phyloP scores from a whole-genome alignment of 192 early-diverging fungal genomes.

The Coemansia sp. region DNA sequence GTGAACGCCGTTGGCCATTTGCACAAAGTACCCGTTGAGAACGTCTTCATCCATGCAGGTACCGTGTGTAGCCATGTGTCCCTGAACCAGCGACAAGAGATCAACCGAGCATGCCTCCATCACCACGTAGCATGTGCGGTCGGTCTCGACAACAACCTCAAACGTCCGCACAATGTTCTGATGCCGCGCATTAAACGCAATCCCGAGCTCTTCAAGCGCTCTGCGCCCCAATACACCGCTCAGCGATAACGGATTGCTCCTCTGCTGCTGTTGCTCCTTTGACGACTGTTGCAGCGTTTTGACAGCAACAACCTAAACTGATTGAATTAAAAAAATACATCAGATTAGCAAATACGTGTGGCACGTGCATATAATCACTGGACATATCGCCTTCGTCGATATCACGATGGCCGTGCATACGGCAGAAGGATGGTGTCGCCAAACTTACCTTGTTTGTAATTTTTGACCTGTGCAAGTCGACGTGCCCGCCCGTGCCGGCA shows the following conservation, averaged over 20 bases:
- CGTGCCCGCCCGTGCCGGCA: conserved; percentile 48
- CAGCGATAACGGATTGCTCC: no score
- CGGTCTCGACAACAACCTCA: conserved; percentile 64
- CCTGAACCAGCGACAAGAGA: conserved; percentile 72
- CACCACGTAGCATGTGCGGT: conserved; percentile 61
- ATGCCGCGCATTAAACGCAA: conserved; percentile 57
- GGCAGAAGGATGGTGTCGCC: neutral
- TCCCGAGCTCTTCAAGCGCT: conserved; percentile 40
- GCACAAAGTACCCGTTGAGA: conserved; percentile 77
- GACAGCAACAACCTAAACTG: conserved; percentile 39
- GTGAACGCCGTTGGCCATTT: conserved; percentile 68
- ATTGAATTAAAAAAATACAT: neutral
- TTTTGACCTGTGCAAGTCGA: conserved; percentile 33
- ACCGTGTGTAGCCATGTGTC: conserved; percentile 44
- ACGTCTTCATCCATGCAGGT: conserved; percentile 48
- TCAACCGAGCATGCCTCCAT: conserved; percentile 89
- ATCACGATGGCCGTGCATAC: conserved; percentile 17
- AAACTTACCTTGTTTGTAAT: conserved; percentile 7
- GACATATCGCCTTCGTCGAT: neutral
- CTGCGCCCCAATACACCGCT: conserved; percentile 18
- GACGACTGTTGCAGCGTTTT: conserved; percentile 26
- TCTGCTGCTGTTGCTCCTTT: neutral
- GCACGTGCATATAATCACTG: conserved; percentile 7
- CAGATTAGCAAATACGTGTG: conserved; percentile 3
- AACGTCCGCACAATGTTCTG: conserved; percentile 67